Percentiles rank a stretch among this genome's conserved stretches.
Conservation (phyloP, 768 basidiomycete species). For the Trametes villosa region DNA sequence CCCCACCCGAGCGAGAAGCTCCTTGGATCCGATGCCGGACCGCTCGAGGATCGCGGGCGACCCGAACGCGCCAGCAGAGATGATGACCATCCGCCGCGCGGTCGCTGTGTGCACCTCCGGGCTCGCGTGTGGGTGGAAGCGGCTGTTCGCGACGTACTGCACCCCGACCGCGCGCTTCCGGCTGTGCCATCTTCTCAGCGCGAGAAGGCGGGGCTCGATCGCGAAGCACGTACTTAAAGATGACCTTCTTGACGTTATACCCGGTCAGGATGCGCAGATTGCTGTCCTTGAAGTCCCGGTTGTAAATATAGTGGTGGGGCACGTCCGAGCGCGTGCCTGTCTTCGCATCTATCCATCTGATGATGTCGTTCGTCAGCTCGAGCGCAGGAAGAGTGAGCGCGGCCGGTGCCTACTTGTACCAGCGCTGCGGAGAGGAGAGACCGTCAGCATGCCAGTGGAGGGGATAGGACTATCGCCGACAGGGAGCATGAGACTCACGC, state of each 20-base stretch:
- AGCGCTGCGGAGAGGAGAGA: constrained; percentile 42
- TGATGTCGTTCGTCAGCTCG: not conserved
- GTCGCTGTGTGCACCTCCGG: constrained; percentile 24
- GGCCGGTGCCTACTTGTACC: constrained; percentile 49
- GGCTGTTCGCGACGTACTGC: constrained; percentile 39
- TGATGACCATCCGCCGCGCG: constrained; percentile 43
- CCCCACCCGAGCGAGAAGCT: constrained; percentile 35
- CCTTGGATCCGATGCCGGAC: constrained; percentile 47
- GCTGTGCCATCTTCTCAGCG: constrained; percentile 23
- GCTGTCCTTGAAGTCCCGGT: constrained; percentile 27
- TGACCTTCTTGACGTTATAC: constrained; percentile 40
- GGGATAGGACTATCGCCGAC: not conserved
- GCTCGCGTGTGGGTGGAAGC: constrained; percentile 26
- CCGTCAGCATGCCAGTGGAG: not conserved
- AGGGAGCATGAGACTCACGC: constrained; percentile 25
- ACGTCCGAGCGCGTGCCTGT: constrained; percentile 64
- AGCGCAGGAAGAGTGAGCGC: not conserved
- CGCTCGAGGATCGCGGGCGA: constrained; percentile 60
- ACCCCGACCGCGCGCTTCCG: constrained; percentile 45
- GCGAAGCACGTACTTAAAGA: constrained; percentile 39
- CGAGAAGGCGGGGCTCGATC: too few relatives aligned
- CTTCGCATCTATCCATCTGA: constrained; percentile 56
- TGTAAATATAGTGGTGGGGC: constrained; percentile 48
- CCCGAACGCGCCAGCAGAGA: constrained; percentile 47
- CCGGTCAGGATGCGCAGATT: constrained; percentile 39